Percentiles rank a stretch among this genome's conserved stretches.
Evolutionary conservation across 2,329 filamentous ascomycete genomes (phyloP).

Genomic region (Arachnopeziza araneosa): DNA sequence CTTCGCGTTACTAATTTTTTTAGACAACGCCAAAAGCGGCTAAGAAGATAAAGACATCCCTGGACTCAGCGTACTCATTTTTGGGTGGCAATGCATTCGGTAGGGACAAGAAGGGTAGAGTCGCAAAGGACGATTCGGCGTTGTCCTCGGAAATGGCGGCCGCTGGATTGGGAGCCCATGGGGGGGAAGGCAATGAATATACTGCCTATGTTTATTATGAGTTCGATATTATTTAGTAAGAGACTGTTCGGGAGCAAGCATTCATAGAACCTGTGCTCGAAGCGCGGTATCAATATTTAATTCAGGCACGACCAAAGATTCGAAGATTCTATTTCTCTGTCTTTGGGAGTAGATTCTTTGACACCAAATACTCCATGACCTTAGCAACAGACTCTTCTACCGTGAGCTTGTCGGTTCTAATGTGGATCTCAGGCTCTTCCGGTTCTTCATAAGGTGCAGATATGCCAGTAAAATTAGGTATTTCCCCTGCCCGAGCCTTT

Average conservation of each 20-base stretch:
- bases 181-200: slow-evolving; percentile 75
- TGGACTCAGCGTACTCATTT: slow-evolving; percentile 85
- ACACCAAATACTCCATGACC: slow-evolving; percentile 74
- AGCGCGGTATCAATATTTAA: not conserved
- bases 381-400: slow-evolving; percentile 85
- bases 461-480: slow-evolving; percentile 96
- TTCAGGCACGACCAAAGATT: not conserved
- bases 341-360: slow-evolving; percentile 53
- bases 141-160: slow-evolving; percentile 79
- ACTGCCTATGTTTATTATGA: slow-evolving; percentile 97
- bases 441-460: slow-evolving; percentile 93
- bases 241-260: not conserved
- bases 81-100: slow-evolving; percentile 92
- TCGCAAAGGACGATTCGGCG: slow-evolving; percentile 81
- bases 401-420: slow-evolving; percentile 73
- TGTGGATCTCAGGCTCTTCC: slow-evolving; percentile 76
- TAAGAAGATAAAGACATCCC: slow-evolving; percentile 70
- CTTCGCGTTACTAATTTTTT: slow-evolving; percentile 17
- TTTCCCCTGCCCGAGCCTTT: slow-evolving; percentile 88
- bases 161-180: slow-evolving; percentile 55
- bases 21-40: slow-evolving; percentile 78
- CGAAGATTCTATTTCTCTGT: slow-evolving; percentile 7
- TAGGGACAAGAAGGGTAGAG: slow-evolving; percentile 85
- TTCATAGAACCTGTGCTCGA: not conserved
- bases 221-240: slow-evolving; percentile 59